These are phyloP conservation scores for Prunus persica DNA, from an alignment of 306 rosid species.

Conservation along the genomic window Prunus_persica_NCBIv2 NC_034014.1:27490501-27491000, in stretches of 20 bases:
- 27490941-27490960: slow-evolving; percentile 24
- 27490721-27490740: slow-evolving; percentile 26
- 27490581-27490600: slow-evolving; percentile 20
- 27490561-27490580: slow-evolving; percentile 26
- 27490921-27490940: slow-evolving; percentile 20
- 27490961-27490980: slow-evolving; percentile 13
- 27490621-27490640: slow-evolving; percentile 20
- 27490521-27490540: slow-evolving; percentile 11
- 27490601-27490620: slow-evolving; percentile 24
- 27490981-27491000: slow-evolving; percentile 14
- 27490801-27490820: slow-evolving; percentile 13
- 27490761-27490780: slow-evolving; percentile 24
- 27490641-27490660: neutral
- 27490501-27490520: slow-evolving; percentile 22
- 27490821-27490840: slow-evolving; percentile 23
- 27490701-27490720: slow-evolving; percentile 24
- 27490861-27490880: slow-evolving; percentile 33
- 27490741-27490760: slow-evolving; percentile 23
- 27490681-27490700: slow-evolving; percentile 31
- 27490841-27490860: slow-evolving; percentile 20
- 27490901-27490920: slow-evolving; percentile 27
- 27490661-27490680: slow-evolving; percentile 29
- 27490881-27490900: slow-evolving; percentile 29
- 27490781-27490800: slow-evolving; percentile 20
- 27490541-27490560: slow-evolving; percentile 32